Conservation (phyloP, 495 filamentous ascomycete genomes). For the Ramalina peruviana region DNA sequence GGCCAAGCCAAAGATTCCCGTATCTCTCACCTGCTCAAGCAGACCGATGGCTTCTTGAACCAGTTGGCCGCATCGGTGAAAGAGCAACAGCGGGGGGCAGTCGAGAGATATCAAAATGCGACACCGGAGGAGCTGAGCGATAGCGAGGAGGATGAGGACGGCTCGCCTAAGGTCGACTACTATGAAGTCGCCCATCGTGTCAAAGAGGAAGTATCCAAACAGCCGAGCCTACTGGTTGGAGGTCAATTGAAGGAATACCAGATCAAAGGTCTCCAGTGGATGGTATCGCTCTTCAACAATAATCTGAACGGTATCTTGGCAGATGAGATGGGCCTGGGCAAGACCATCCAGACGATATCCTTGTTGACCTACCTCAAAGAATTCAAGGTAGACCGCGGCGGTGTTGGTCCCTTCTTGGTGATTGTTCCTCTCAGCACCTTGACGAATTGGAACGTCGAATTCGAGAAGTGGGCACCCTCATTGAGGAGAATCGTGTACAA, state of each 20-base stretch:
- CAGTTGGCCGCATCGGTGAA: conserved; percentile 90
- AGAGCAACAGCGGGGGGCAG: conserved; percentile 72
- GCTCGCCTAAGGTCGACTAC: conserved; percentile 77
- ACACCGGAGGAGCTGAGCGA: conserved; percentile 37
- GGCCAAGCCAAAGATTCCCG: conserved; percentile 98
- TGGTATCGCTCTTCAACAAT: conserved; percentile 99
- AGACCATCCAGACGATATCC: conserved; percentile 98
- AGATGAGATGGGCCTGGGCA: conserved; percentile 99
- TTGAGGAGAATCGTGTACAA: conserved; percentile 88
- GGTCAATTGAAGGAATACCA: conserved; percentile 95
- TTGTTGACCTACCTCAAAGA: conserved; percentile 94
- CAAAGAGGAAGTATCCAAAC: conserved; percentile 73
- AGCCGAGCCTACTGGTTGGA: conserved; percentile 76
- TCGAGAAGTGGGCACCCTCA: conserved; percentile 94
- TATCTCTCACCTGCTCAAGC: conserved; percentile 89
- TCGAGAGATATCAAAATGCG: conserved; percentile 60
- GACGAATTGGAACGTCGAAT: conserved; percentile 97
- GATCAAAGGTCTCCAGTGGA: conserved; percentile 96
- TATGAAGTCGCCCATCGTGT: conserved; percentile 94
- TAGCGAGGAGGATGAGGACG: conserved; percentile 44
- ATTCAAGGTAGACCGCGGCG: conserved; percentile 57
- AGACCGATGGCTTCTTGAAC: conserved; percentile 93
- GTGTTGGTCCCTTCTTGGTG: conserved; percentile 79
- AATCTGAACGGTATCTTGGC: conserved; percentile 97
- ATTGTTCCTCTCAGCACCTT: conserved; percentile 93